phyloP scores from a whole-genome alignment of 495 filamentous ascomycete species.

The Margaritispora aquatica region DNA sequence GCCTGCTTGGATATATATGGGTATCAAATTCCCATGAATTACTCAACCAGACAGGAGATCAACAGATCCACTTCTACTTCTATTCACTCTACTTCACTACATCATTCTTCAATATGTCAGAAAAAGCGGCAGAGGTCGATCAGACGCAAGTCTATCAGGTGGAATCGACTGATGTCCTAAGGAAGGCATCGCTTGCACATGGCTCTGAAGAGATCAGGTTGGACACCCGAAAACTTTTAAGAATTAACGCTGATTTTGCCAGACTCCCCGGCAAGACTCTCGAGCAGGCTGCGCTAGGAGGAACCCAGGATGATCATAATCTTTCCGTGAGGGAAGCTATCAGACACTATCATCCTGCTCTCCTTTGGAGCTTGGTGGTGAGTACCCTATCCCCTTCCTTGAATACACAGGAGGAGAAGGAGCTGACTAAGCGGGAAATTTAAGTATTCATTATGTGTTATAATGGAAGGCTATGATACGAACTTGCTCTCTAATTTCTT shows the following conservation, averaged over 20 bases:
- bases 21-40: background rate
- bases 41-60: background rate
- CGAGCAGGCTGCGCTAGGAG: background rate
- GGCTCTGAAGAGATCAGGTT: background rate
- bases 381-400: no score
- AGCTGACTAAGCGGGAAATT: no score
- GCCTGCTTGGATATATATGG: background rate
- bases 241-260: no score
- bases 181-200: background rate
- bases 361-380: constrained; percentile 47
- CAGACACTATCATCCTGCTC: constrained; percentile 13
- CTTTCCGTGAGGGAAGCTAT: background rate
- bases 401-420: no score
- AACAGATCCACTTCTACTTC: no score
- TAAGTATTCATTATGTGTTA: no score
- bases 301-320: background rate
- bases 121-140: background rate
- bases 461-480: constrained; percentile 60
- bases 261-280: constrained; percentile 1
- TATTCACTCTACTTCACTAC: no score
- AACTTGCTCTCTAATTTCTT: constrained; percentile 51
- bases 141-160: background rate
- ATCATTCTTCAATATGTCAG: background rate
- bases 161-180: background rate
- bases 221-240: no score